Evolutionary conservation across 208 protist genomes (phyloP), one percentile per base, ranked within the genome.

Genomic region (Trypanosoma conorhini): DNA sequence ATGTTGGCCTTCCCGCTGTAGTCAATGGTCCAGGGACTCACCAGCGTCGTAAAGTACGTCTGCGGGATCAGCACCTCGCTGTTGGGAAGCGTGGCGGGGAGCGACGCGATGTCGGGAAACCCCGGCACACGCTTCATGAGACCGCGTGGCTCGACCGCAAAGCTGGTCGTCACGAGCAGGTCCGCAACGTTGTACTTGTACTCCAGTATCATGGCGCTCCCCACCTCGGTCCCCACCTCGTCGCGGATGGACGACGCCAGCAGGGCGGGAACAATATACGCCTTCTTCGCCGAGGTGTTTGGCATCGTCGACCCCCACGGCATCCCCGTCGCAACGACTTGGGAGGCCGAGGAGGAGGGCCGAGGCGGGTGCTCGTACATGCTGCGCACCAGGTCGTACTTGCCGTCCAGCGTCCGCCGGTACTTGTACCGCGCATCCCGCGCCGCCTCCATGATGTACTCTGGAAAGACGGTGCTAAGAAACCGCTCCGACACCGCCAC

Each of bases 121-220:
- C 92, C 89, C 17, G 93, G 91, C 24, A 98, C 35, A 59, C 91
- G 89, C n/a, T 85, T 77, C 64, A 97, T 87, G 22, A 97, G 62
- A 28, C 88, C 86, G 19, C 89, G 82, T 30, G 82, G 46, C 61
- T 95, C 85, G 5, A 86, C 62, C 12, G 76, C 66, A 31, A 93
- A 90, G 54, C 76, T 63, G 22, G 88, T 87, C 12, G 13, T n/a
- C 30, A 46, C 26, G 19, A 51, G 17, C 12, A 12, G 3, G 40
- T 52, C 54, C 5, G 28, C 17, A 8, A 61, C 17, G 31, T 26
- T 19, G 76, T 93, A 93, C 54, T n/a, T 70, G 81, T 85, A 93
- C 24, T 57, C 54, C 42, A 91, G 70, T 60, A 70, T 50, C 22
- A 79, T 72, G 0, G 24, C 65, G 21, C 58, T 40, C 13, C 62